phyloP scores from a whole-genome alignment of 2,329 filamentous ascomycete species.

The Exophiala alcalophila region DNA sequence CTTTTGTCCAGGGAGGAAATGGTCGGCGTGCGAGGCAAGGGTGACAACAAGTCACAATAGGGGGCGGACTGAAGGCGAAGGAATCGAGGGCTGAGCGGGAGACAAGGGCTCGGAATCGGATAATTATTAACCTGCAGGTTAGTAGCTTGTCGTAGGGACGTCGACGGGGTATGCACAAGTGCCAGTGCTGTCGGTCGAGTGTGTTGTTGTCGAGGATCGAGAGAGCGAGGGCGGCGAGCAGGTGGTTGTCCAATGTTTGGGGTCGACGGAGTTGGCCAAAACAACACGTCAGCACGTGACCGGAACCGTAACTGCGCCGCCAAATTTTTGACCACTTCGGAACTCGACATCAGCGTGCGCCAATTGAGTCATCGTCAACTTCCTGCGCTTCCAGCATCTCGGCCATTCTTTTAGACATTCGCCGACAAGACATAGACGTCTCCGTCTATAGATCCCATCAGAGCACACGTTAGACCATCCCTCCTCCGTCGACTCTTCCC shows the following conservation, averaged over 20 bases:
- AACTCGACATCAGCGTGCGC: too few species aligned
- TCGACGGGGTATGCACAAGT: constrained; percentile 1
- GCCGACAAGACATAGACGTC: neutral
- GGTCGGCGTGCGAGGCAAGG: neutral
- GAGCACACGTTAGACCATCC: too few species aligned
- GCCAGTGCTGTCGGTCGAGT: neutral
- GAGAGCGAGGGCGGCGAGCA: too few species aligned
- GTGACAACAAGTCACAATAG: constrained; percentile 3
- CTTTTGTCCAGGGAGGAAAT: neutral
- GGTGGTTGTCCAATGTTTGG: neutral
- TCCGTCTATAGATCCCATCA: too few species aligned
- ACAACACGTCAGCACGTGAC: too few species aligned
- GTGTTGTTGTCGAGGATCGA: neutral
- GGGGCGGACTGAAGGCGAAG: neutral
- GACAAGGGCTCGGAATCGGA: too few species aligned
- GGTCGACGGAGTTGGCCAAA: too few species aligned
- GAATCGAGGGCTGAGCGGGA: neutral
- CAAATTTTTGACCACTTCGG: too few species aligned
- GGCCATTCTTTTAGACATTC: constrained; percentile 2
- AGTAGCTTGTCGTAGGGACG: constrained; percentile 1
- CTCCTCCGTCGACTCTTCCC: neutral
- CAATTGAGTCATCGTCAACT: too few species aligned
- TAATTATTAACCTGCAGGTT: constrained; percentile 6
- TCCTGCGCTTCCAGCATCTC: too few species aligned
- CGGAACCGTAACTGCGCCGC: too few species aligned